These are phyloP conservation scores for Perkinsus olseni DNA, from an alignment of 169 alveolate species.

Conservation along the genomic window DNA sequence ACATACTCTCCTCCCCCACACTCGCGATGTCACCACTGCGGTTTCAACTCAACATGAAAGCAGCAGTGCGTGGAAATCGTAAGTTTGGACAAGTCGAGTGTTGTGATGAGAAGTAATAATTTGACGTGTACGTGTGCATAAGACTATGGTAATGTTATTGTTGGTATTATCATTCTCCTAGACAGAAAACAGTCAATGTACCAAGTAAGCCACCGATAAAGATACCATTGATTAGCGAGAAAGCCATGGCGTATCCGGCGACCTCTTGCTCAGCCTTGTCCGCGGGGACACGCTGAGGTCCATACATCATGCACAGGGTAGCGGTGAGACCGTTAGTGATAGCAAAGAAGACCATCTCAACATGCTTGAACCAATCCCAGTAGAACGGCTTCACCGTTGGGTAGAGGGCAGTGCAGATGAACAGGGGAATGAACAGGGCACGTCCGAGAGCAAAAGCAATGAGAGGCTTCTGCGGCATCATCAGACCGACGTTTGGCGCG, in stretches of 20 bases:
- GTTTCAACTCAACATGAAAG: too few species aligned
- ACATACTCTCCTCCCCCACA: too few species aligned
- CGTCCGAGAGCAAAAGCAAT: neutral
- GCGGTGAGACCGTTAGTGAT: neutral
- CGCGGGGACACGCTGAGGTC: neutral
- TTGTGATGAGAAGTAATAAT: neutral
- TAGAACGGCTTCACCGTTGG: neutral
- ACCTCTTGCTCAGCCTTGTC: neutral
- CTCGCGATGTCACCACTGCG: too few species aligned
- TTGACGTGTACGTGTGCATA: neutral
- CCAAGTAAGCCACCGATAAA: neutral
- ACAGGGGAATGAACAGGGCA: neutral
- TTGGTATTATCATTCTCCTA: neutral
- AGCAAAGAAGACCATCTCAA: neutral
- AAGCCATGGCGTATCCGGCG: neutral
- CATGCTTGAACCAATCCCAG: neutral
- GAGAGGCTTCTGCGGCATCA: neutral
- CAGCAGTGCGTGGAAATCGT: neutral
- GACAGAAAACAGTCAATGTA: neutral
- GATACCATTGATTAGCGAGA: neutral
- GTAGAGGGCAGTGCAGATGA: neutral
- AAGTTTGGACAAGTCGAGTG: neutral
- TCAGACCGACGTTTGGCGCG: neutral
- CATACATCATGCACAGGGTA: neutral
- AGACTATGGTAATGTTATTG: neutral